phyloP scores from a whole-genome alignment of 306 rosid species.

The Vigna nakashimae region DNA sequence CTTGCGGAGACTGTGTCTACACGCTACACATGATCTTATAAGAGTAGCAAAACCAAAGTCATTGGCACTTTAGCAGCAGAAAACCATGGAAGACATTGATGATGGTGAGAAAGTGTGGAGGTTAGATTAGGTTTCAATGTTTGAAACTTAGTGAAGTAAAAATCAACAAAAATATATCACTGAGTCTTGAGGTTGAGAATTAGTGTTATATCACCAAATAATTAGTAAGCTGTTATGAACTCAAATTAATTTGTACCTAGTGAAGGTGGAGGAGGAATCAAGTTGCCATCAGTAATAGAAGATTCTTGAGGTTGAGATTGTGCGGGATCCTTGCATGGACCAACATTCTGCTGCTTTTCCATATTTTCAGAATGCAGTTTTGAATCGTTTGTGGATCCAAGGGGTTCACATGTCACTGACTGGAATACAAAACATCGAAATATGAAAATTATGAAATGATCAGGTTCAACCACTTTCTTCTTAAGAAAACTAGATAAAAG shows the following conservation, averaged over 20 bases:
- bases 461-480: neutral
- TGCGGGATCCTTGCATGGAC: constrained; percentile 45
- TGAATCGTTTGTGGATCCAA: constrained; percentile 50
- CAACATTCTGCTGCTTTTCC: constrained; percentile 46
- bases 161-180: constrained; percentile 5
- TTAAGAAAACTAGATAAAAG: constrained; percentile 11
- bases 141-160: constrained; percentile 10
- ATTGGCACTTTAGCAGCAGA: neutral
- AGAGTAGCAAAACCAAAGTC: constrained; percentile 15
- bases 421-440: constrained; percentile 49
- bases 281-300: constrained; percentile 54
- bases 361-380: constrained; percentile 41
- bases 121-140: constrained; percentile 22
- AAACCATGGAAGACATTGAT: constrained; percentile 16
- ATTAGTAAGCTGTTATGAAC: constrained; percentile 29
- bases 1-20: neutral
- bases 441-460: constrained; percentile 13
- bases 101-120: constrained; percentile 26
- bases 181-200: neutral
- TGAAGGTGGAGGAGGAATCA: constrained; percentile 79
- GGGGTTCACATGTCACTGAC: constrained; percentile 59
- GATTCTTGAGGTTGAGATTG: constrained; percentile 51
- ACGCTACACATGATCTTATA: neutral
- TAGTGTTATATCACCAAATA: neutral
- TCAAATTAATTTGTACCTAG: constrained; percentile 64